Percentiles rank a stretch among this genome's conserved stretches.
These are phyloP conservation scores for Cyclanthera cordifolia DNA, from an alignment of 306 rosid species.

Conservation along the genomic window DNA sequence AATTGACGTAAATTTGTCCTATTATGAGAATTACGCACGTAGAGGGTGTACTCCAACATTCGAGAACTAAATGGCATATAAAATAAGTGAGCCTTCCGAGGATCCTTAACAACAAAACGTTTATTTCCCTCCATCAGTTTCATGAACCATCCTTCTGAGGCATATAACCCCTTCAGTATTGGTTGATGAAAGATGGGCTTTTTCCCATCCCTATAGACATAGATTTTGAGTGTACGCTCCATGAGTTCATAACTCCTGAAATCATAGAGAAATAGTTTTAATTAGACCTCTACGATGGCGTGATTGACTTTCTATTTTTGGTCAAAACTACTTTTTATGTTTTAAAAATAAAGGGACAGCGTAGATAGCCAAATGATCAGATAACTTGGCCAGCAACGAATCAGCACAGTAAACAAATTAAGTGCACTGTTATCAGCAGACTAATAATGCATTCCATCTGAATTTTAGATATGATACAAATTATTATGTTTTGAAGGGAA, in stretches of 20 bases:
- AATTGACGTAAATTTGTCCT: slow-evolving; percentile 70
- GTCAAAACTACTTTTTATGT: background rate
- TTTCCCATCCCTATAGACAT: slow-evolving; percentile 68
- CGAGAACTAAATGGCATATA: slow-evolving; percentile 90
- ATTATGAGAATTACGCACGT: slow-evolving; percentile 77
- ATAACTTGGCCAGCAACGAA: background rate
- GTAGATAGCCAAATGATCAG: background rate
- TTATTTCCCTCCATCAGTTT: slow-evolving; percentile 76
- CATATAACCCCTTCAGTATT: slow-evolving; percentile 65
- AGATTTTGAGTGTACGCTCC: slow-evolving; percentile 72
- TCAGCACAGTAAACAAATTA: background rate
- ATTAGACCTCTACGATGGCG: background rate
- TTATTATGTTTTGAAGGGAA: background rate
- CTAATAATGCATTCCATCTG: background rate
- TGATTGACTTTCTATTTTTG: background rate
- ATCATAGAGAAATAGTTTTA: slow-evolving; percentile 16
- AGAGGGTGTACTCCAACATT: slow-evolving; percentile 56
- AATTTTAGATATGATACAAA: background rate
- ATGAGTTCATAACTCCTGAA: slow-evolving; percentile 86
- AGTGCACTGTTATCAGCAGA: background rate
- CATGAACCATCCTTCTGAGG: slow-evolving; percentile 98
- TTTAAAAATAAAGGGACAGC: background rate
- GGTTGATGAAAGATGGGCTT: slow-evolving; percentile 93
- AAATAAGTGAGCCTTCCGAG: slow-evolving; percentile 78
- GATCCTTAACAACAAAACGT: slow-evolving; percentile 59